Evolutionary conservation across 495 filamentous ascomycete species (phyloP), one percentile per base, ranked within the genome.

Genomic region (Penicillium lagena): DNA sequence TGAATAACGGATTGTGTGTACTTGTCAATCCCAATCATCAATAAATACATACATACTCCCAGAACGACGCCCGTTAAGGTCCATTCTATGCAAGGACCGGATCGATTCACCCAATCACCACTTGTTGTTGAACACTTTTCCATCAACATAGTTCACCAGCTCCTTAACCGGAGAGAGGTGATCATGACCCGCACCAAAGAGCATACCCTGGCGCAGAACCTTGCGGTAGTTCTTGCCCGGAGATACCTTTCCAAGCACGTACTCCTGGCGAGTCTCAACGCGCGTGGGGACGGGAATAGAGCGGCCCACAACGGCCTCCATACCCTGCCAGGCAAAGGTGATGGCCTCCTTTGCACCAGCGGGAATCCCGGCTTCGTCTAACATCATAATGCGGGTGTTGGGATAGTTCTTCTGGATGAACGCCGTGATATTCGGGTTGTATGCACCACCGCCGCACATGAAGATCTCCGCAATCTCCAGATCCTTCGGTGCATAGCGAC

Each of bases 361-460:
- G 2, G 71, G 70, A 33, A 81, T 67, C 27, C 75, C 75, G 14
- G 75, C 75, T 39, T 73, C 71, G 39, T 79, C 75, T 7, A 79
- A 60, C 73, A 76, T 75, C 34, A 71, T 55, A 40, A 79, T 76
- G 29, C 63, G 60, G 2, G 74, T 68, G 8, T 66, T 54, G 7
- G 71, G 73, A 49, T 72, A 74, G 39, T 68, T 54, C 41, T 63
- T 39, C 49, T 78, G 68, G 39, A 81, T 71, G 46, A 69, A 75
- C 5, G 59, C 59, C 8, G 65, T 63, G 50, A 78, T 80, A 42
- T 78, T 80, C 2, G 75, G 77, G 54, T 80, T 79, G 38, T 68
- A 68, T 0, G 75, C 76, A 12, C 77, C 78, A 12, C 76, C 78
- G 12, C 76, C 77, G 58, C 75, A 79, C 71, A 81, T 77, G 61